Evolutionary conservation across 176 grass and related monocot genomes (phyloP), one percentile per base, ranked within the genome.

Genomic region (Hordeum marinum): DNA sequence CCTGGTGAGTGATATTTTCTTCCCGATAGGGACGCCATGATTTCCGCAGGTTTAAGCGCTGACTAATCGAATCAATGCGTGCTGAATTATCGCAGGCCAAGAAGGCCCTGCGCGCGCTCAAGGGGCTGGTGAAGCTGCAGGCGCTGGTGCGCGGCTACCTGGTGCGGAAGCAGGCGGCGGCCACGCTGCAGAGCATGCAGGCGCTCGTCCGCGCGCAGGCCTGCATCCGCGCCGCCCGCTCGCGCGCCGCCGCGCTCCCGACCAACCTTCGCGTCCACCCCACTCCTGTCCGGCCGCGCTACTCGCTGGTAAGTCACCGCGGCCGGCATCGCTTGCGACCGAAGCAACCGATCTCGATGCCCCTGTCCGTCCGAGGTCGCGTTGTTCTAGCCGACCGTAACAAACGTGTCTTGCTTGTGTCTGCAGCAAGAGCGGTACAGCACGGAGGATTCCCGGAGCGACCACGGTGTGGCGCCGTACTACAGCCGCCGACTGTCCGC

Each of bases 61-160:
- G 7, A 42, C 11, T 73, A 40, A 72, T 40, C 7, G 0, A 9
- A 17, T 46, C 4, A 23, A 46, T 12, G 36, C 24, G 1, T 46
- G 2, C 34, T 15, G 5, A 46, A 34, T 72, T 34, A 0, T 46
- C 1, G 32, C 69, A 98, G 96, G 93, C 96, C 20, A 94, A 91
- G 85, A 98, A 98, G 77, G 96, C 96, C 3, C 81, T 95, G 3
- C 88, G 96, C 10, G 96, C 96, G 65, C 91, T 98, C 6, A 98
- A 94, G 91, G 89, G 93, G 11, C 80, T 98, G 21, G 93, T 98
- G 83, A 98, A 98, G 88, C 76, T 98, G 82, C 96, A 98, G 72
- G 96, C 96, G 23, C 81, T 95, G 8, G 93, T 96, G 52, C 87
- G 96, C 14, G 96, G 96, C 25, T 98, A 98, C 85, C 82, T 98